Evolutionary conservation across 2,329 filamentous ascomycete species (phyloP), one percentile per base, ranked within the genome.

Genomic region (Phialophora tarda): DNA sequence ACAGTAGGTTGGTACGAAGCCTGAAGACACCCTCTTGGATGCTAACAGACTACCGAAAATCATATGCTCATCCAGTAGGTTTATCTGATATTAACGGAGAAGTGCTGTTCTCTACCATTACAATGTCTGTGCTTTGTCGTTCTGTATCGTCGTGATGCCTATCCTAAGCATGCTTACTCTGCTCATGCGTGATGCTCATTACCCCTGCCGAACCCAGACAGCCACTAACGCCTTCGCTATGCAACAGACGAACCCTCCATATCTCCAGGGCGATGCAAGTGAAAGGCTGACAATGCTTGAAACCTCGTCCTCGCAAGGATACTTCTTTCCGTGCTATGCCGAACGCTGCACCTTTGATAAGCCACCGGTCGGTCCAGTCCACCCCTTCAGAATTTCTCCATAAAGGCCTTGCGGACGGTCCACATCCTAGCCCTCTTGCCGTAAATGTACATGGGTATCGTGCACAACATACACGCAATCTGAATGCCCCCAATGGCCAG

Each of bases 391-490:
- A 87, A 90, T 75, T 88, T 91, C 84, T 96, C 92, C 90, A 96
- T 93, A 70, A 96, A 81, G 71, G 91, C 92, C 83, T 85, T 91
- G 69, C 91, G 83, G 11, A 93, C 91, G 0, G 93, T 98, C 94
- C 93, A 97, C 92, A 97, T 96, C 21, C 94, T 84, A 17, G 90
- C 88, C 63, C 93, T 82, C 83, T 98, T 98, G 21, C 94, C 94
- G 74, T 88, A 97, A 23, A 98, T 91, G 76, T 95, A 98, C 90
- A 98, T 92, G 0, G 94, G 94, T 63, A 97, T 89, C 0, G 92
- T 91, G 62, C 84, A 87, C 2, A 92, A 74, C 76, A 96, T 82
- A 63, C 89, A 85, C 12, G 87, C 86, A 38, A 97, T 78, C 78
- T 98, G 94, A 30, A 98, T 95, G 28, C 93, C 84, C 2, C 94